Evolutionary conservation across 805 yeast genomes (phyloP), one percentile per base, ranked within the genome.

Genomic region (Millerozyma miso): DNA sequence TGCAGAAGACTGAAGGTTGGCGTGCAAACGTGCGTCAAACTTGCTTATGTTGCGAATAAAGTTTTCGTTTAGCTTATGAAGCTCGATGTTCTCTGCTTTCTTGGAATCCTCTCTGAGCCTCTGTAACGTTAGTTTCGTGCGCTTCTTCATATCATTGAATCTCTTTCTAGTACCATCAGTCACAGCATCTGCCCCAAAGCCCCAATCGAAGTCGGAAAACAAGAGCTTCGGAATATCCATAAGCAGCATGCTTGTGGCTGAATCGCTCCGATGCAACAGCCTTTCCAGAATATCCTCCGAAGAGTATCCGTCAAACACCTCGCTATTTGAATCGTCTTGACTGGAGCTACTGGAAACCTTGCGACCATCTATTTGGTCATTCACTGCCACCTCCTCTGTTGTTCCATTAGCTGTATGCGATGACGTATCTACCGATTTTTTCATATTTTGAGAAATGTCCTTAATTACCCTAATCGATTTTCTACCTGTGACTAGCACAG

Each of bases 161-260:
- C 50, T 55, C 49, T 60, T 65, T 46, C 56, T 62, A 34, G 74
- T 65, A 4, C 63, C 46, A n/a, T 55, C 72, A 33, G 67, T 51
- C 16, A 68, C 65, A 17, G 49, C 54, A 43, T 65, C 70, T 20
- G 66, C 47, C 13, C 65, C 71, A 36, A 63, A 43, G 8, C 74
- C 76, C 44, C 68, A 70, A 45, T 70, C 75, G 44, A 68, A 70
- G 41, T 70, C 76, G n/a, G 63, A 66, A 42, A 69, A 59, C 18
- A 68, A 44, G n/a, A 69, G 55, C 45, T 62, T 64, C 31, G 66
- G 56, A 33, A 70, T 47, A 44, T 70, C 76, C 16, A 67, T 50
- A 43, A 56, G 67, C 18, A 65, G 56, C 13, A 62, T 51, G 10
- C 69, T 61, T 8, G 49, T 41, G 7, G 54, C 40, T 1, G 65